phyloP scores from a whole-genome alignment of 2,329 filamentous ascomycete species.

The Thelonectria rubi region DNA sequence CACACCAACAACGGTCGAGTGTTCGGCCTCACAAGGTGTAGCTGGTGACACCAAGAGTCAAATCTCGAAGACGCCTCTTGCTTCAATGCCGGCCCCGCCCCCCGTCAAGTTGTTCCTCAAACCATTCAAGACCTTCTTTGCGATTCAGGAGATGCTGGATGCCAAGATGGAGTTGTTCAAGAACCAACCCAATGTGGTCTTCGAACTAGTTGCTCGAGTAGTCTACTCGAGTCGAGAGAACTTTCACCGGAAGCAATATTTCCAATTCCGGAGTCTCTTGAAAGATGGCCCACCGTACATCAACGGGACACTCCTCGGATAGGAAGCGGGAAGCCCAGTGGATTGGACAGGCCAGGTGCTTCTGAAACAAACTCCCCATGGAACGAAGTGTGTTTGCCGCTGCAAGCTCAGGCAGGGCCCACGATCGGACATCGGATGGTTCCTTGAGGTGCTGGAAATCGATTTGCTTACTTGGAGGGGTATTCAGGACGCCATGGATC shows the following conservation, averaged over 20 bases:
- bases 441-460: constrained; percentile 41
- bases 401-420: constrained; percentile 41
- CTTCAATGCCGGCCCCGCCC: not conserved
- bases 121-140: constrained; percentile 64
- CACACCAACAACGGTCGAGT: constrained; percentile 5
- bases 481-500: constrained; percentile 37
- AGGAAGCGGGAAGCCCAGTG: constrained; percentile 40
- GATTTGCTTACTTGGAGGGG: constrained; percentile 43
- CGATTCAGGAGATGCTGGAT: constrained; percentile 67
- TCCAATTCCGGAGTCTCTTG: constrained; percentile 71
- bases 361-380: constrained; percentile 27
- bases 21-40: constrained; percentile 2
- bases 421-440: constrained; percentile 38
- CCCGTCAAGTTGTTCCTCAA: constrained; percentile 19
- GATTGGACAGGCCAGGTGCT: constrained; percentile 41
- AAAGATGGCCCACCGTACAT: constrained; percentile 64
- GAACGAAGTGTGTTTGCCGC: constrained; percentile 45
- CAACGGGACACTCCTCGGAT: constrained; percentile 42
- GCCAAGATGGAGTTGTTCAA: constrained; percentile 50
- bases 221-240: constrained; percentile 64
- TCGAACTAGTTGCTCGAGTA: constrained; percentile 73
- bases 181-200: constrained; percentile 52
- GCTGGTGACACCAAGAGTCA: constrained; percentile 3
- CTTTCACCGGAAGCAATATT: constrained; percentile 62
- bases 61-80: constrained; percentile 18